Base-by-base conservation (phyloP, 495 filamentous ascomycete genomes). In the Cercophora samala region DNA sequence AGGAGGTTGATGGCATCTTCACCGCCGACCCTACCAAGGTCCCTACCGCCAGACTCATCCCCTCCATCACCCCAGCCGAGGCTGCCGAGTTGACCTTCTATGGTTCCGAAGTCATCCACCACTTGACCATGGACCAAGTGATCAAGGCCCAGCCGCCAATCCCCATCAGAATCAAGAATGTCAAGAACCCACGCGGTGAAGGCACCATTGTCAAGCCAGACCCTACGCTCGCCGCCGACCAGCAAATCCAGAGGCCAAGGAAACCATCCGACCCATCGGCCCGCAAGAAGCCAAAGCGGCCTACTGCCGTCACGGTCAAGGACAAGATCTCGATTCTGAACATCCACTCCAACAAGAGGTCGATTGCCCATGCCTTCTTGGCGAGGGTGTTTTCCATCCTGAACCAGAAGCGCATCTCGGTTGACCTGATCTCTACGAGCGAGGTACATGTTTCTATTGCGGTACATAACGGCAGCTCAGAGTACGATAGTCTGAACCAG, bases 401-500 rank as follows among this genome's bases (percentile, higher is more conserved):
- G 62, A 90, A 95, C 72, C 85, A 86, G 68, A 88, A 89, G 79
- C 84, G 85, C 53, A 83, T 99, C 58, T 90, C 89, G 1, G 93
- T 97, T 22, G 94, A 99, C 72, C 82, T 99, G 68, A 97, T 97
- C 76, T 94, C 93, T 19, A 95, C 92, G 11, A 91, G 87, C 66
- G 95, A 99, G 77, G 93, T 96, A 9, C 95, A 98, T 73, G 92
- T 99, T 19, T 97, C 93, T 15, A 91, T 99, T 85, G 95, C 95
- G 5, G 84, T 99, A 60, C 94, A 97, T 75, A 91, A 88, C 2
- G 85, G 89, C 52, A 85, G 87, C 67, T 84, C 90, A 32, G 88
- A 90, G 62, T 79, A 86, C 25, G 78, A 78, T 63, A 86, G 88
- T 60, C 79, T 96, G 18, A 86, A 88, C 66, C 82, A 84, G 51